phyloP scores from a whole-genome alignment of 257 asterid species.

The Solanum sparsipilum region DNA sequence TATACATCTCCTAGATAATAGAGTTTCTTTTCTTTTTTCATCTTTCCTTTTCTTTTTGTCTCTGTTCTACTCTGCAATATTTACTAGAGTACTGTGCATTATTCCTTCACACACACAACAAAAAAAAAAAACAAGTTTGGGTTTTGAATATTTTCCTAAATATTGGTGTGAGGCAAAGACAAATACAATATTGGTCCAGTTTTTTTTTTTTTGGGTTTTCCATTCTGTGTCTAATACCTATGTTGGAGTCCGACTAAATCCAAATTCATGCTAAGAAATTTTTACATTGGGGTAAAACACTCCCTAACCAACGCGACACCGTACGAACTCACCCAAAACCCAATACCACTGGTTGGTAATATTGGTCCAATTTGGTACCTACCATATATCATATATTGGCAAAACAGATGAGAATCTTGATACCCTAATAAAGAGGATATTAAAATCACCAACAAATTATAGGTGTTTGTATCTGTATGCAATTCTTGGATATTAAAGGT shows the following conservation, averaged over 20 bases:
- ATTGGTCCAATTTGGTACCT: not conserved
- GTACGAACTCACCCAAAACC: not conserved
- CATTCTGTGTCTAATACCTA: not conserved
- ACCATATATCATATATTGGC: not conserved
- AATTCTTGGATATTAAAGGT: not conserved
- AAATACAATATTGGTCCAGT: not conserved
- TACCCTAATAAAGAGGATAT: not conserved
- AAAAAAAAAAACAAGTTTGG: not conserved
- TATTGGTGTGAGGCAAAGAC: not conserved
- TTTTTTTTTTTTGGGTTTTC: not conserved
- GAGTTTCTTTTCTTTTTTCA: not conserved
- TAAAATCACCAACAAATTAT: not conserved
- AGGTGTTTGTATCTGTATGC: not conserved
- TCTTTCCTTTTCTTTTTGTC: not conserved
- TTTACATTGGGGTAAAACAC: too few relatives aligned
- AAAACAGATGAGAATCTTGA: not conserved
- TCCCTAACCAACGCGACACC: not conserved
- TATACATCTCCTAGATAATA: not conserved
- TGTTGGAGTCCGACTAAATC: rapidly evolving
- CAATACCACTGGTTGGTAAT: not conserved
- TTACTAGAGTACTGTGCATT: not conserved
- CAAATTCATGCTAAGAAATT: too few relatives aligned
- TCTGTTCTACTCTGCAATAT: not conserved
- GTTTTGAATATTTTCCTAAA: not conserved
- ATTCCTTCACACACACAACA: not conserved